Evolutionary conservation across 2,329 filamentous ascomycete genomes (phyloP), one percentile per base, ranked within the genome.

Genomic region (Fusarium xylarioides): DNA sequence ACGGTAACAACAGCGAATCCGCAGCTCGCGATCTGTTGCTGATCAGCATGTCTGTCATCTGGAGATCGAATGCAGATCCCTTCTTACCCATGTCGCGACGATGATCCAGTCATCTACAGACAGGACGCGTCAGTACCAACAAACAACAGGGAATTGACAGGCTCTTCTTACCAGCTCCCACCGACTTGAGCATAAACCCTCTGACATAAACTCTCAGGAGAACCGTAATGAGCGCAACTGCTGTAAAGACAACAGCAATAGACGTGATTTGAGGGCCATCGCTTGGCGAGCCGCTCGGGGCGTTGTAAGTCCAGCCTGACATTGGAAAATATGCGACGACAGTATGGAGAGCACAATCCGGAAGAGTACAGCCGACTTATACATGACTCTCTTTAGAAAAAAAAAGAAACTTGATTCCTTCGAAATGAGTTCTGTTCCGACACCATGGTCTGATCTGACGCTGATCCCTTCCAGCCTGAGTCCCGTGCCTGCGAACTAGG

Each of bases 401-500:
- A 23, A 56, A 57, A n/a, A 35, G n/a, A 28, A 57, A n/a, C 16
- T 26, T 7, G n/a, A n/a, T n/a, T n/a, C n/a, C n/a, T n/a, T n/a
- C n/a, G n/a, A n/a, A n/a, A n/a, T n/a, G n/a, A n/a, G n/a, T n/a
- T n/a, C n/a, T n/a, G n/a, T n/a, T n/a, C n/a, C n/a, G n/a, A n/a
- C n/a, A n/a, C n/a, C n/a, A n/a, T n/a, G n/a, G n/a, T n/a, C n/a
- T n/a, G n/a, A n/a, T n/a, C n/a, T n/a, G n/a, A n/a, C n/a, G n/a
- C n/a, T n/a, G n/a, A n/a, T 63, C 82, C 83, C 16, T 83, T 83
- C 71, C 77, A 69, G 14, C 43, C 67, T 8, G 35, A 66, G 43
- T 66, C 70, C 6, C 65, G 83, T 10, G 83, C 80, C 19, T 87
- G 86, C 71, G 30, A 57, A 77, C 79, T 2, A 66, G 86, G 86